phyloP scores from a whole-genome alignment of 345 rosid species.

The Syzygium grande region DNA sequence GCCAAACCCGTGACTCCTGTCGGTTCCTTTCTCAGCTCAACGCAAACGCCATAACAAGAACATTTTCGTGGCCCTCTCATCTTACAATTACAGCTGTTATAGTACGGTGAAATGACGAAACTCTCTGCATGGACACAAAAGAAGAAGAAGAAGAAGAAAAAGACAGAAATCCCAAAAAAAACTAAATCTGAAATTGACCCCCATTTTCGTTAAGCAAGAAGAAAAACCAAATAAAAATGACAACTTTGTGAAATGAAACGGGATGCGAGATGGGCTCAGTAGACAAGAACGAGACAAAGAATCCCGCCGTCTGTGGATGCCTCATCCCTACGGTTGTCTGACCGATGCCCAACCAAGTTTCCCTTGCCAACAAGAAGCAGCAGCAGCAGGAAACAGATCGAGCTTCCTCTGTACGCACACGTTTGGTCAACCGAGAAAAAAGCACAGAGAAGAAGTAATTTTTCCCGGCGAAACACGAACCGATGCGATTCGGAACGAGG shows the following conservation, averaged over 20 bases:
- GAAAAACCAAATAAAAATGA: background rate
- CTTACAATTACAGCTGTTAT: background rate
- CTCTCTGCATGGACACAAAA: background rate
- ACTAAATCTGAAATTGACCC: background rate
- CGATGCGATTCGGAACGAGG: background rate
- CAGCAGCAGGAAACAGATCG: background rate
- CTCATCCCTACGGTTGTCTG: slow-evolving; percentile 63
- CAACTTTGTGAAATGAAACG: background rate
- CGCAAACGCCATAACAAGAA: background rate
- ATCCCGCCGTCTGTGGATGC: slow-evolving; percentile 42
- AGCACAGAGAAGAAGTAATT: background rate
- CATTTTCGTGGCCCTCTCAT: background rate
- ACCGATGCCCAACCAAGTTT: slow-evolving; percentile 28
- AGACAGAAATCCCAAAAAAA: background rate
- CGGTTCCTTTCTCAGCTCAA: background rate
- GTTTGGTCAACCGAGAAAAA: slow-evolving; percentile 19
- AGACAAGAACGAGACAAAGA: slow-evolving; percentile 25
- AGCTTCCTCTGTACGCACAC: slow-evolving; percentile 30
- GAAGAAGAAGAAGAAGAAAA: too few species aligned
- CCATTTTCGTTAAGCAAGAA: background rate
- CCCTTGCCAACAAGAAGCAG: background rate
- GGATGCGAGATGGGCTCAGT: slow-evolving; percentile 48
- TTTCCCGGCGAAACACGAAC: background rate
- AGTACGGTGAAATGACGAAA: background rate
- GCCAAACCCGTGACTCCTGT: background rate